A percentile compares a stretch with the other conserved stretches of the same genome.
Conservation (phyloP, 2,329 filamentous ascomycete species). For the Trichophyton benhamiae region DNA sequence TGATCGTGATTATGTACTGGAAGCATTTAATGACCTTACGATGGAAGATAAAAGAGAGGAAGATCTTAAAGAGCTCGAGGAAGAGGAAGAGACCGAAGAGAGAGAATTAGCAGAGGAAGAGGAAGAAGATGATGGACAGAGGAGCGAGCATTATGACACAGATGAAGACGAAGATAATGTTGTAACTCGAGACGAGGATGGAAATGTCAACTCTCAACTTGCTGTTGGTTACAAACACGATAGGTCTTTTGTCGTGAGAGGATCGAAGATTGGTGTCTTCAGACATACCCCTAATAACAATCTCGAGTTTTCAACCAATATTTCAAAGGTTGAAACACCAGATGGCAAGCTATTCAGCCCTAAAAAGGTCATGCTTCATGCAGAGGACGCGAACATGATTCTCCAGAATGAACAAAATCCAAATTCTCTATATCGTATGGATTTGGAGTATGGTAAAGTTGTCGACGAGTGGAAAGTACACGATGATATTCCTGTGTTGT, state of each 20-base stretch:
- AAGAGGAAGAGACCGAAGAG: slow-evolving; percentile 45
- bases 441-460: slow-evolving; percentile 93
- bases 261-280: slow-evolving; percentile 97
- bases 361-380: slow-evolving; percentile 93
- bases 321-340: slow-evolving; percentile 87
- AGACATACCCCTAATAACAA: slow-evolving; percentile 89
- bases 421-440: slow-evolving; percentile 91
- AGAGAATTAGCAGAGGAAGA: slow-evolving; percentile 52
- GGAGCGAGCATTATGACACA: slow-evolving; percentile 60
- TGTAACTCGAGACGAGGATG: slow-evolving; percentile 55
- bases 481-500: slow-evolving; percentile 84
- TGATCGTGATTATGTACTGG: slow-evolving; percentile 85
- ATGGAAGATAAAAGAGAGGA: slow-evolving; percentile 65
- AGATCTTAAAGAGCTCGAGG: slow-evolving; percentile 43
- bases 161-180: slow-evolving; percentile 73
- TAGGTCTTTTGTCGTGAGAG: slow-evolving; percentile 89
- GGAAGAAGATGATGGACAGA: slow-evolving; percentile 50
- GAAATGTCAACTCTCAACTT: slow-evolving; percentile 81
- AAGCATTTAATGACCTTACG: slow-evolving; percentile 86
- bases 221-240: slow-evolving; percentile 97
- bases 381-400: slow-evolving; percentile 80
- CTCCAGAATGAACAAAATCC: slow-evolving; percentile 71
- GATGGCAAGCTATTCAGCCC: slow-evolving; percentile 79
- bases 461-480: slow-evolving; percentile 98
- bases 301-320: slow-evolving; percentile 91